Evolutionary conservation across 2,329 filamentous ascomycete genomes (phyloP), one percentile per base, ranked within the genome.

Genomic region (Colletotrichum melonis): DNA sequence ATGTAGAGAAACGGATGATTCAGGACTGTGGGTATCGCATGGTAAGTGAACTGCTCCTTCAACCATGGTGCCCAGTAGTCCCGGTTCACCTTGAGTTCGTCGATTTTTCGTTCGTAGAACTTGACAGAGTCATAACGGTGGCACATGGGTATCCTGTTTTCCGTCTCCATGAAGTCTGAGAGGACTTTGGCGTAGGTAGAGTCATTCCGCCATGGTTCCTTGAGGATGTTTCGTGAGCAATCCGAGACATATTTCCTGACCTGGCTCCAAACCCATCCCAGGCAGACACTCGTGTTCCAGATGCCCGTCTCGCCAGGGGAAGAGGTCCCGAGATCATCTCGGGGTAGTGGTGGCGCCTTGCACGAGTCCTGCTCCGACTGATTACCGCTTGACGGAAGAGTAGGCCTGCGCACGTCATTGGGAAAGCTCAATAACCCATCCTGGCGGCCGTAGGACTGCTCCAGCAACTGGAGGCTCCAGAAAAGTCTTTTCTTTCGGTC

Each of bases 1-100:
- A 88, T 88, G 76, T 88, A 88, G 8, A 89, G 81, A 72, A 89
- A 88, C 0, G 87, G 87, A 68, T 89, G 87, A 75, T 89, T 88
- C 46, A 89, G 77, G 2, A 88, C 85, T 0, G 86, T 87, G 12
- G 84, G 82, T 60, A 88, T 88, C 14, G 83, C 83, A 63, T 89
- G 87, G 76, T 88, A 89, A 1, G 84, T 87, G 75, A 89, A 87
- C 74, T 89, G 87, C 63, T 87, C 81, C 76, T 87, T 88, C 22
- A 89, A 77, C 87, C 87, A 89, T 0, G 87, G 84, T 0, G 82
- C 82, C 86, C 86, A 89, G 76, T 88, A 88, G 66, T 84, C 83
- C 3, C 84, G 81, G 65, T 86, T 85, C 12, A 80, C 74, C 69
- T 81, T 81, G 12, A 88, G 67, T 60, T 88, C 87, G 4, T 87